These are phyloP conservation scores for Sporothrix luriei DNA, from an alignment of 2,329 filamentous ascomycete species.

Conservation along the genomic window DNA sequence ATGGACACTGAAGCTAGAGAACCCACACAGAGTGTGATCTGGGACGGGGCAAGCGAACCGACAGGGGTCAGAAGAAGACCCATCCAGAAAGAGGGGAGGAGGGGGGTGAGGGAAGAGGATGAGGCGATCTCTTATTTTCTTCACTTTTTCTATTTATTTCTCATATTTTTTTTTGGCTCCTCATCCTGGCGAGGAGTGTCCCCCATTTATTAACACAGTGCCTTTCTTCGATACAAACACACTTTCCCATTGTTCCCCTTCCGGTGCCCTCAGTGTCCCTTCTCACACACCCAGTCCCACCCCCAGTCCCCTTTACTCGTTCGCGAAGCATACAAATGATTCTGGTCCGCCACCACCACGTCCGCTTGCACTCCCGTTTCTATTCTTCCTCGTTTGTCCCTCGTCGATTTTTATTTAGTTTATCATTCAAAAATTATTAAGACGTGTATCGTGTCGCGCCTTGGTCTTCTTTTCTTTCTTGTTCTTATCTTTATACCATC, in stretches of 20 bases:
- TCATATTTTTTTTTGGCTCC: not conserved
- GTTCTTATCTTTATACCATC: constrained; percentile 9
- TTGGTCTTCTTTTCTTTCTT: not conserved
- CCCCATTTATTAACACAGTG: not conserved
- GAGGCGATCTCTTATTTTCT: constrained; percentile 24
- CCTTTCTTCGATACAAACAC: constrained; percentile 15
- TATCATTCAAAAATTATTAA: not conserved
- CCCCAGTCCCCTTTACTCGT: constrained; percentile 6
- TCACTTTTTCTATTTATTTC: constrained; percentile 6
- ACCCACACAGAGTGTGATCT: constrained; percentile 27
- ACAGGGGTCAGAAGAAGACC: not conserved
- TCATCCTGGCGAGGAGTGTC: not conserved
- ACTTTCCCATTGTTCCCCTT: constrained; percentile 18
- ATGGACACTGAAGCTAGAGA: not conserved
- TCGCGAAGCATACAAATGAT: constrained; percentile 28
- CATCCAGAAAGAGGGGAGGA: constrained; percentile 5
- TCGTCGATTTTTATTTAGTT: not conserved
- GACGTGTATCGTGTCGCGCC: constrained; percentile 1
- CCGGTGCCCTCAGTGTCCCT: not conserved
- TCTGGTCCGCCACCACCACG: constrained; percentile 25
- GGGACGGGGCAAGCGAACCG: constrained; percentile 24
- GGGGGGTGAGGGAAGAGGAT: constrained; percentile 29
- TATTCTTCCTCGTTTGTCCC: not conserved
- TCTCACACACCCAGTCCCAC: constrained; percentile 1
- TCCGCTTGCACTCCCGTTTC: constrained; percentile 23